These are phyloP conservation scores for Skeletonema grethae DNA, from an alignment of 108 stramenopile genomes.

Conservation along the genomic window DNA sequence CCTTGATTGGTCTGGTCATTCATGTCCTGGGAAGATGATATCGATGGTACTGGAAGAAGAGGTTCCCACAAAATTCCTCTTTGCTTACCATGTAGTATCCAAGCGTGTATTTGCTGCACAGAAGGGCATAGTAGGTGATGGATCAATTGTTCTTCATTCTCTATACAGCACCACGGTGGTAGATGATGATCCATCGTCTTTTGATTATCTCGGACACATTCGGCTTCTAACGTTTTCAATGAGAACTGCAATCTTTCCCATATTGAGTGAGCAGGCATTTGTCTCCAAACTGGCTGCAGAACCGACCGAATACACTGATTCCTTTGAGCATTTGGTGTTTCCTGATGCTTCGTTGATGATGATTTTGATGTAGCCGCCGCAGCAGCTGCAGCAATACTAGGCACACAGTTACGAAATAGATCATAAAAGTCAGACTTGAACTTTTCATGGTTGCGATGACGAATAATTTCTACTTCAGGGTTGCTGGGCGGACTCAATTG, in stretches of 20 bases:
- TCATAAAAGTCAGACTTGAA: slow-evolving; percentile 66
- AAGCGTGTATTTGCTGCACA: slow-evolving; percentile 25
- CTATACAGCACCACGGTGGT: slow-evolving; percentile 1
- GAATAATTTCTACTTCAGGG: slow-evolving; percentile 68
- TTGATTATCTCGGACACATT: slow-evolving; percentile 25
- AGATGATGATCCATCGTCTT: not conserved
- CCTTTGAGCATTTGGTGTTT: slow-evolving; percentile 5
- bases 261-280: slow-evolving; percentile 60
- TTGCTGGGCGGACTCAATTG: slow-evolving; percentile 67
- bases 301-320: slow-evolving; percentile 28
- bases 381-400: not conserved
- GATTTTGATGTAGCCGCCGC: not conserved
- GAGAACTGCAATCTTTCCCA: slow-evolving; percentile 67
- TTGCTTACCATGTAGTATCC: slow-evolving; percentile 16
- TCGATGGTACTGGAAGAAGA: slow-evolving; percentile 31
- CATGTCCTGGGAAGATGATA: slow-evolving; percentile 11
- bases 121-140: slow-evolving; percentile 22
- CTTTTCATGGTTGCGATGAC: slow-evolving; percentile 70
- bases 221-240: slow-evolving; percentile 43
- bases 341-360: not conserved
- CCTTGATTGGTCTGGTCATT: slow-evolving; percentile 16
- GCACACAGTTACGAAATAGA: slow-evolving; percentile 37
- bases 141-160: slow-evolving; percentile 1
- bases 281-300: slow-evolving; percentile 39
- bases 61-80: slow-evolving; percentile 34